These are phyloP conservation scores for Penicillium cataractarum DNA, from an alignment of 495 filamentous ascomycete species.

Conservation along the genomic window DNA sequence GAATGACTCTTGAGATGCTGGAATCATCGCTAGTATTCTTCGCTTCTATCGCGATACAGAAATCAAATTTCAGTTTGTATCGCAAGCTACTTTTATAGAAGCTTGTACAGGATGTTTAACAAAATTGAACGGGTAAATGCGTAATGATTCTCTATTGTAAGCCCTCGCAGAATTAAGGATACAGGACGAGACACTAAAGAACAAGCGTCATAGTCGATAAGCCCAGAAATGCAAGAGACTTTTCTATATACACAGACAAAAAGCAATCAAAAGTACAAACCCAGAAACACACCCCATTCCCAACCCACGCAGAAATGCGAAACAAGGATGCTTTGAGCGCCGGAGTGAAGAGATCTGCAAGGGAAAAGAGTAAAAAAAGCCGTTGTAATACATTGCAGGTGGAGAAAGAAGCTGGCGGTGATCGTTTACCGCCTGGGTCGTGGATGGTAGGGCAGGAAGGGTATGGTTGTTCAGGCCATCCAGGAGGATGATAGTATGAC, in stretches of 20 bases:
- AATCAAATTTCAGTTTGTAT: background rate
- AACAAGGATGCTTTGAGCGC: slow-evolving; percentile 51
- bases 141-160: slow-evolving; percentile 34
- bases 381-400: slow-evolving; percentile 51
- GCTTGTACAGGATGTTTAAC: too few species aligned
- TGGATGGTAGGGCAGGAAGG: slow-evolving; percentile 34
- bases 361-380: slow-evolving; percentile 33
- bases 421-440: slow-evolving; percentile 36
- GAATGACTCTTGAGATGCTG: background rate
- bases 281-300: slow-evolving; percentile 52
- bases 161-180: slow-evolving; percentile 41
- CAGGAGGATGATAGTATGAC: slow-evolving; percentile 24
- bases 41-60: background rate
- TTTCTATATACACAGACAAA: slow-evolving; percentile 53
- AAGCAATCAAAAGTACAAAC: slow-evolving; percentile 43
- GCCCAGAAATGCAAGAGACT: slow-evolving; percentile 44
- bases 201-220: slow-evolving; percentile 34
- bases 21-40: background rate
- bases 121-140: too few species aligned
- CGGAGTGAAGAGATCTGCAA: slow-evolving; percentile 52
- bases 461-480: slow-evolving; percentile 34
- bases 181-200: slow-evolving; percentile 31
- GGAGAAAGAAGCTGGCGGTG: slow-evolving; percentile 29
- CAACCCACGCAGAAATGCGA: slow-evolving; percentile 52
- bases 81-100: background rate